Evolutionary conservation across 805 yeast species (phyloP), one percentile per base, ranked within the genome.

Genomic region (Suhomyces pyralidae): DNA sequence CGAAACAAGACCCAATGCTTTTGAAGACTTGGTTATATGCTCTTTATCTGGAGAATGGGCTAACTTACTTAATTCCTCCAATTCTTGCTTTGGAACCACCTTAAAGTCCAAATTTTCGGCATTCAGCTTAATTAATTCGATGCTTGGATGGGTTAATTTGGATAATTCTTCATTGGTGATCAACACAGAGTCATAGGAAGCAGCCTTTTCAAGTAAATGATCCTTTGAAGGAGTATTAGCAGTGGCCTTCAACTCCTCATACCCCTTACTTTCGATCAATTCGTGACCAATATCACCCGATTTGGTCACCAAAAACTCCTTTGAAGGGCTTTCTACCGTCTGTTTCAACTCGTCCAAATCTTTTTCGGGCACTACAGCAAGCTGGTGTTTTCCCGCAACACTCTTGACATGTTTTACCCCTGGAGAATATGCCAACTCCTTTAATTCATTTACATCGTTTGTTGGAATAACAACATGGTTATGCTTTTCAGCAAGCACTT

Each of bases 291-390:
- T 48, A 7, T 56, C 58, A 10, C 30, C 43, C 8, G 59, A 53
- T 40, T 58, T 63, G 19, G 51, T 47, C 34, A 51, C 53, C 44
- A 63, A 44, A 20, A 61, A 58, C 10, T 55, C 59, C 5, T 51
- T 40, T 2, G 61, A 42, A 5, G 68, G 67, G 12, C 48, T 45
- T 24, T 56, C 51, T 1, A 61, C 65, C 19, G 53, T 40, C 44
- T 50, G 51, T 22, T 55, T 51, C 50, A 64, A 52, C 3, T 45
- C 32, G 19, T 46, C 40, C 24, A 49, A 52, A 14, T 54, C 51
- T 3, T 42, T 20, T 4, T 50, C 49, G 3, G 45, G 49, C 19
- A 55, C 40, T 12, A 54, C 36, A 2, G 56, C 36, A 50, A 45
- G 45, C 3, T 53, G 49, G 22, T 28, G 49, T 14, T 46, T 50